Evolutionary conservation across 108 stramenopile genomes (phyloP).

Genomic region (Pseudonitzschia multiseries): DNA sequence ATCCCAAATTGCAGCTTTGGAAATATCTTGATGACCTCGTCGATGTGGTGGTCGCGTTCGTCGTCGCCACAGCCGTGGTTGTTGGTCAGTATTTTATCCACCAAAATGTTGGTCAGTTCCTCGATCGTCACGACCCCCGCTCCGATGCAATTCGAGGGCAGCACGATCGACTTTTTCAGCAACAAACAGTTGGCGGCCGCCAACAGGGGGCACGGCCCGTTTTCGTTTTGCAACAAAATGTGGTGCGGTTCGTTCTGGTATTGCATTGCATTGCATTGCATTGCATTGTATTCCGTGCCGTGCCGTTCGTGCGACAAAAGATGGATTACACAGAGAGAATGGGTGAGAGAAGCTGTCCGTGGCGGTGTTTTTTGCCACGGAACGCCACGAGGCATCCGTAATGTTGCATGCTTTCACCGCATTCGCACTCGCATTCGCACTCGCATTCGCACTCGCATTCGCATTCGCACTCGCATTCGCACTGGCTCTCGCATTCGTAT

Average conservation of each 20-base stretch:
- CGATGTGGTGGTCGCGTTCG: slow-evolving; percentile 43
- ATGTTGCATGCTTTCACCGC: too few species aligned
- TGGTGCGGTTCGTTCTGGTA: slow-evolving; percentile 19
- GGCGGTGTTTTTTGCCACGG: too few species aligned
- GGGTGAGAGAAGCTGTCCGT: too few species aligned
- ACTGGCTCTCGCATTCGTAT: too few species aligned
- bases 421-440: too few species aligned
- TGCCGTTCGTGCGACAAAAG: too few species aligned
- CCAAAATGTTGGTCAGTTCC: slow-evolving; percentile 75
- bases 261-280: too few species aligned
- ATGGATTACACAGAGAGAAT: too few species aligned
- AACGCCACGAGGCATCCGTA: too few species aligned
- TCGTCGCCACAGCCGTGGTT: slow-evolving; percentile 15
- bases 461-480: too few species aligned
- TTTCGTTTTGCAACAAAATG: slow-evolving; percentile 86
- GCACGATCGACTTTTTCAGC: slow-evolving; percentile 63
- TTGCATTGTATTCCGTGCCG: too few species aligned
- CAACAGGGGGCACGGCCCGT: slow-evolving; percentile 96
- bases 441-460: too few species aligned
- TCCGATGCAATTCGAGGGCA: slow-evolving; percentile 61
- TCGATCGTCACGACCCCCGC: slow-evolving; percentile 66
- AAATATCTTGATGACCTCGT: slow-evolving; percentile 80
- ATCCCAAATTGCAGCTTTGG: slow-evolving; percentile 91
- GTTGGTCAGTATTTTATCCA: slow-evolving; percentile 50
- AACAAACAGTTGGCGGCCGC: slow-evolving; percentile 92